Evolutionary conservation across 768 basidiomycete species (phyloP).

Genomic region (Artomyces pyxidatus): DNA sequence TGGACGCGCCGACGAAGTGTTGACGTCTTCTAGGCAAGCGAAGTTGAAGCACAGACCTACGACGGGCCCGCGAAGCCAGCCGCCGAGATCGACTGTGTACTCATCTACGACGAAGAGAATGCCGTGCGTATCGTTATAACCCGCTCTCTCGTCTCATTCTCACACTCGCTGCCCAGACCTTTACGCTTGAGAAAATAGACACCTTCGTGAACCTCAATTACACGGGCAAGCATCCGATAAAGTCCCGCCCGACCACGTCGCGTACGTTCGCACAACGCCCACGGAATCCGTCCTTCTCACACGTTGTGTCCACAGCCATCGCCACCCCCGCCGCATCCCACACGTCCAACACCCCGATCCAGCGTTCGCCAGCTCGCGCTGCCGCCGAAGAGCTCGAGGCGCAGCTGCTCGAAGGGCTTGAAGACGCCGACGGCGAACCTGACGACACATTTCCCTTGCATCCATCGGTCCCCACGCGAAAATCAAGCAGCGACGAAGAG

Average conservation of each 20-base stretch:
- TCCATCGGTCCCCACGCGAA: background rate
- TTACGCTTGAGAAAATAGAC: constrained; percentile 15
- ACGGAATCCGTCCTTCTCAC: background rate
- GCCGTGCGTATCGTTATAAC: constrained; percentile 36
- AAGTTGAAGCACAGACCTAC: constrained; percentile 49
- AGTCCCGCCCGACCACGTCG: constrained; percentile 6
- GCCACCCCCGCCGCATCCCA: constrained; percentile 6
- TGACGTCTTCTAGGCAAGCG: constrained; percentile 25
- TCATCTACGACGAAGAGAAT: constrained; percentile 72
- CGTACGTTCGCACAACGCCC: constrained; percentile 7
- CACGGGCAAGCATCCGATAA: background rate
- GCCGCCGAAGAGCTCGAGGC: constrained; percentile 20
- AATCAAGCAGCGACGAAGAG: constrained; percentile 10
- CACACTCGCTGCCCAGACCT: constrained; percentile 5
- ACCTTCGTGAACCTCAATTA: constrained; percentile 14
- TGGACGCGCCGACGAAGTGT: background rate
- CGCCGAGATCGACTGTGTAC: constrained; percentile 67
- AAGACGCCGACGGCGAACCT: constrained; percentile 19
- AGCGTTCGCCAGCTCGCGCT: background rate
- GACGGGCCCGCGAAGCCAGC: constrained; percentile 48
- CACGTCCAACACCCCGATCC: constrained; percentile 1
- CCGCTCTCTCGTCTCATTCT: background rate
- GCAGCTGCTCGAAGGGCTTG: constrained; percentile 16
- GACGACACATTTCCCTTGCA: constrained; percentile 32
- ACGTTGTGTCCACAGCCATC: background rate